Evolutionary conservation across 129 eudicot genomes (phyloP), one percentile per base, ranked within the genome.

Genomic region (Deinandra increscens): DNA sequence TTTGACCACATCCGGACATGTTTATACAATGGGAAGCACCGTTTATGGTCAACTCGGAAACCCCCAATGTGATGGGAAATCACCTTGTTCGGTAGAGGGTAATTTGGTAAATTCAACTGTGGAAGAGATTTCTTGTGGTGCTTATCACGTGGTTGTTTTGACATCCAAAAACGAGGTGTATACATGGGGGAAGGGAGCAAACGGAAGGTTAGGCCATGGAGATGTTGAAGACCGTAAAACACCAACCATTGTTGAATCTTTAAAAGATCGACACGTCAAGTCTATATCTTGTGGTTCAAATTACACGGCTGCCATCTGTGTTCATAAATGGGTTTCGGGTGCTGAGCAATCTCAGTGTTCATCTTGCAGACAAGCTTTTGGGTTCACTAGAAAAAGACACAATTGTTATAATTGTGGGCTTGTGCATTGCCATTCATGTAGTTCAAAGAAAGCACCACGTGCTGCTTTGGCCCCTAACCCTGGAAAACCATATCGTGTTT

Each of bases 171-270:
- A 91, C 38, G 98, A 91, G 84, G 98, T 91, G 29, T 91, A 82
- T 79, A 91, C 98, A 6, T 91, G 98, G 98, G 98, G 98, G 33
- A 91, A 88, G 59, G 98, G 98, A 69, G 96, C 98, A 15, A 91
- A 91, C 26, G 98, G 98, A 68, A 86, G 98, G 67, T 71, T 91
- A 59, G 98, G 98, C 43, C 98, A 88, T 50, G 98, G 98, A 36
- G 98, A 91, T 70, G 46, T 84, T 62, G 98, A 91, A 78, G 98
- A 91, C 64, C 81, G 91, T 19, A 91, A 91, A 82, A 61, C 83
- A 54, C 98, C 98, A 4, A 86, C 82, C 67, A 51, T 91, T 26
- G 89, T 88, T 59, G 98, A 88, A 58, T 81, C 91, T 29, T 82
- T 91, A 34, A 91, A 81, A 70, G 98, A 91, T 54, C 55, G 98